Conservation (phyloP, 2,329 filamentous ascomycete species). For the Pseudopyricularia javanii region DNA sequence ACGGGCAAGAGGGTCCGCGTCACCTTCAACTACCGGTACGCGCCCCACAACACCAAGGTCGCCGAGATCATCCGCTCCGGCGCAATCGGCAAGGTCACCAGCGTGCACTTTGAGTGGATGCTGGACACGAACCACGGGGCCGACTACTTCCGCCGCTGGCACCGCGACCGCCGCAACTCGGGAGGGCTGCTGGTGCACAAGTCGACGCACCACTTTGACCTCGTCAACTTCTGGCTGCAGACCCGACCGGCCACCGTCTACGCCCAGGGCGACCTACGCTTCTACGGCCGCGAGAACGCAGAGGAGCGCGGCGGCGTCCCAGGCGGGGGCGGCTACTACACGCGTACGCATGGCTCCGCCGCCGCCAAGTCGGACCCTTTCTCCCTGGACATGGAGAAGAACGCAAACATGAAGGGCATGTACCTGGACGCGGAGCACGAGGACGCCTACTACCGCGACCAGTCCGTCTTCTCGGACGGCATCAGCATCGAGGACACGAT, state of each 20-base stretch:
- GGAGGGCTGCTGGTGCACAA: constrained; percentile 50
- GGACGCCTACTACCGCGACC: constrained; percentile 48
- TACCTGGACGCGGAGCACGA: constrained; percentile 53
- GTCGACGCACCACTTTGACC: constrained; percentile 51
- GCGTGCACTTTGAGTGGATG: constrained; percentile 52
- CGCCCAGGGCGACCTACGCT: constrained; percentile 43
- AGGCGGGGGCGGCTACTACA: constrained; percentile 35
- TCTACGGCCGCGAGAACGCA: constrained; percentile 51
- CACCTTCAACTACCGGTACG: constrained; percentile 53
- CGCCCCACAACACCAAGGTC: constrained; percentile 51
- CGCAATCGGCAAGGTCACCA: constrained; percentile 42
- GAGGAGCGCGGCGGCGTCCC: constrained; percentile 30
- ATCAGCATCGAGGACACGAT: constrained; percentile 55
- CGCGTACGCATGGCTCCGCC: constrained; percentile 35
- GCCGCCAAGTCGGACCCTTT: constrained; percentile 42
- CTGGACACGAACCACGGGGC: constrained; percentile 49
- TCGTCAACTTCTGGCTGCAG: constrained; percentile 51
- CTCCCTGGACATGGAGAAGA: constrained; percentile 39
- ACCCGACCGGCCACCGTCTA: constrained; percentile 43
- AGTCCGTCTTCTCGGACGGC: constrained; percentile 50
- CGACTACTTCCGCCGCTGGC: constrained; percentile 53
- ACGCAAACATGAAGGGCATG: constrained; percentile 41
- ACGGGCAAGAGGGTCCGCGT: constrained; percentile 39
- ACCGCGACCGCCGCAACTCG: constrained; percentile 46
- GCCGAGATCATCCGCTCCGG: constrained; percentile 39